A percentile compares a stretch with the other conserved stretches of the same genome.
These are phyloP conservation scores for Pueraria montana DNA, from an alignment of 306 rosid genomes.

Conservation along the genomic window DNA sequence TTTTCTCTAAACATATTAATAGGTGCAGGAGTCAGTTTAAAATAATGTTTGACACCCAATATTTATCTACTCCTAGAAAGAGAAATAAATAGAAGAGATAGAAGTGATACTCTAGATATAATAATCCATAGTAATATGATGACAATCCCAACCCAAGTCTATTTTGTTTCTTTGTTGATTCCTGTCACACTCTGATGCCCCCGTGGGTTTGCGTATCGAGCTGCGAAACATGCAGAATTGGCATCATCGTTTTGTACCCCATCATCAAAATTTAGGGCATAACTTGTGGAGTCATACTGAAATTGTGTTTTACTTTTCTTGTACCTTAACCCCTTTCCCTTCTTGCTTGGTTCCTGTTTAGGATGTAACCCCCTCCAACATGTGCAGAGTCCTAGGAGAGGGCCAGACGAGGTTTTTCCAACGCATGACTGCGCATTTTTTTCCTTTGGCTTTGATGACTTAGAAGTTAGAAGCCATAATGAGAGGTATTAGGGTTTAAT, in stretches of 20 bases:
- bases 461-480: too few relatives aligned
- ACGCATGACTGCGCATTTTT: background rate
- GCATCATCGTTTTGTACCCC: constrained; percentile 23
- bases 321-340: background rate
- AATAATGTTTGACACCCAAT: too few relatives aligned
- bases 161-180: background rate
- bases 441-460: background rate
- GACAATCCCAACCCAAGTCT: background rate
- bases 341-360: too few relatives aligned
- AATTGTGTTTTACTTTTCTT: constrained; percentile 5
- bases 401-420: background rate
- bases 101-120: too few relatives aligned
- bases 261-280: constrained; percentile 57
- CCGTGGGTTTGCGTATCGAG: constrained; percentile 13
- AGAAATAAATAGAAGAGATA: too few relatives aligned
- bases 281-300: constrained; percentile 57
- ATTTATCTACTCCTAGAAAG: too few relatives aligned
- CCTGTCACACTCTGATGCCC: background rate
- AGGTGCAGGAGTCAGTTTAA: too few relatives aligned
- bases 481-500: too few relatives aligned
- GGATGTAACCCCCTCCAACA: too few relatives aligned
- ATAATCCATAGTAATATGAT: too few relatives aligned
- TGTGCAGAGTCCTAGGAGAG: background rate
- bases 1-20: too few relatives aligned
- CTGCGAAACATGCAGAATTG: constrained; percentile 6